Conservation (phyloP, 192 early-diverging fungal genomes). For the Kappamyces sp. region DNA sequence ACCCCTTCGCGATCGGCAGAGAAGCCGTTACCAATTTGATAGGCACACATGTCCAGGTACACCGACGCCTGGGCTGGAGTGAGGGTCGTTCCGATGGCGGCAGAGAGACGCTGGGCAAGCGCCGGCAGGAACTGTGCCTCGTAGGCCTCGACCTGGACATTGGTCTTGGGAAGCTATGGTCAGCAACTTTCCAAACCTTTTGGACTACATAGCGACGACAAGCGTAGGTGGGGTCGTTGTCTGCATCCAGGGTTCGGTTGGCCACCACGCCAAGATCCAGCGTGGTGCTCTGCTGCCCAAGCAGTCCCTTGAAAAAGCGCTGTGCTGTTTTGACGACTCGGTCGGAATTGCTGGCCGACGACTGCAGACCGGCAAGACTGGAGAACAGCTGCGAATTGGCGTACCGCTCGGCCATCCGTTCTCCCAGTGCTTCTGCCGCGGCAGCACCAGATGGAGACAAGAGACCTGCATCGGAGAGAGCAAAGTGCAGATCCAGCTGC, state of each 20-base stretch:
- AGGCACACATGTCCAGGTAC: conserved; percentile 14
- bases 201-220: conserved; percentile 5
- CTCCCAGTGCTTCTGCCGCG: background rate
- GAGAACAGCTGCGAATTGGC: background rate
- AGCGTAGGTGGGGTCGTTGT: conserved; percentile 11
- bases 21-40: background rate
- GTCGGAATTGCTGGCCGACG: conserved; percentile 3
- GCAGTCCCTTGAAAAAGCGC: conserved; percentile 4
- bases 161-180: background rate
- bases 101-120: background rate
- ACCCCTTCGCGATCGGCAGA: background rate
- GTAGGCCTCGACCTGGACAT: background rate
- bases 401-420: background rate
- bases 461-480: background rate
- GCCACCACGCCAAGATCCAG: conserved; percentile 3
- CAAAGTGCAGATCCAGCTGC: background rate
- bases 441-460: background rate
- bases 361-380: background rate
- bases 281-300: background rate
- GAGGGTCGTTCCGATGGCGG: background rate
- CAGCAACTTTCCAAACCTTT: background rate
- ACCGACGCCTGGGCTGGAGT: background rate
- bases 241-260: conserved; percentile 8
- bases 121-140: conserved; percentile 1
- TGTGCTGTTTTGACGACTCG: conserved; percentile 5